Conservation (phyloP, 306 rosid genomes). For the Prosopis cineraria region DNA sequence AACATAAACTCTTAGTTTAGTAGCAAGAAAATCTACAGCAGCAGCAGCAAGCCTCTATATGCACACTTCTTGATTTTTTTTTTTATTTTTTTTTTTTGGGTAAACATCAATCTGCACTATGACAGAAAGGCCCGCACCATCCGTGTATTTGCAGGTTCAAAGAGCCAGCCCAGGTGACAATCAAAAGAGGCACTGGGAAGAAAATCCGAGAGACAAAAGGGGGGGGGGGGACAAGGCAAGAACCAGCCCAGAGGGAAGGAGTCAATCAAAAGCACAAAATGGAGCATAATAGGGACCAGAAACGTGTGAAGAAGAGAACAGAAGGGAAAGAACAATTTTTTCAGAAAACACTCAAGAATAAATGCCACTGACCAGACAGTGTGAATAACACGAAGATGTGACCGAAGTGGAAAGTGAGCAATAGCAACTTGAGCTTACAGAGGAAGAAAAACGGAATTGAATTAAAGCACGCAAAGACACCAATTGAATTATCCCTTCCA, state of each 20-base stretch:
- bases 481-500: background rate
- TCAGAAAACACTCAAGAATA: background rate
- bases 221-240: background rate
- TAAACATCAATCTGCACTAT: no score
- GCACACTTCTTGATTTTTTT: background rate
- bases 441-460: background rate
- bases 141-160: background rate
- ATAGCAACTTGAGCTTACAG: background rate
- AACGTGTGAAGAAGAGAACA: slow-evolving; percentile 2
- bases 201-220: no score
- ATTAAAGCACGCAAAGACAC: background rate
- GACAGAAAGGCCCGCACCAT: background rate
- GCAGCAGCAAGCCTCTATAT: background rate
- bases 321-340: background rate
- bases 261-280: background rate
- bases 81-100: no score
- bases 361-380: background rate
- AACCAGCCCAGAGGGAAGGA: background rate
- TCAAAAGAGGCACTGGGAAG: no score
- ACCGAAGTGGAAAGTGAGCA: background rate
- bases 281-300: background rate
- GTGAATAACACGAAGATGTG: background rate
- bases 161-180: background rate
- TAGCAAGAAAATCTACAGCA: background rate
- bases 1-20: background rate